Evolutionary conservation across 1,139 yeast species (phyloP).

Genomic region (Lodderomyces metapsilosis): DNA sequence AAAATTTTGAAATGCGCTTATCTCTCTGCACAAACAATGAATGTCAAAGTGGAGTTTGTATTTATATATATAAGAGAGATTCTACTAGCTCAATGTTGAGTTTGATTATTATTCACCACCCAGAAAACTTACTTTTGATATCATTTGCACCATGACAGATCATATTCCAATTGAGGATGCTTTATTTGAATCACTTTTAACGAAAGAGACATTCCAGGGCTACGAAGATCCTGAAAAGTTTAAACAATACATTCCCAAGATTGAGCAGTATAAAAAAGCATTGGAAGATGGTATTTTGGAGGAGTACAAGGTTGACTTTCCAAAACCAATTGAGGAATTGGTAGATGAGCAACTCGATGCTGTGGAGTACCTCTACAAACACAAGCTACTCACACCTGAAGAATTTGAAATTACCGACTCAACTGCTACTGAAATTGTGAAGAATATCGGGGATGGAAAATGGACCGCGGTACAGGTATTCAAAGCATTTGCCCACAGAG

Average conservation of each 20-base stretch:
- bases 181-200: slow-evolving; percentile 24
- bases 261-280: slow-evolving; percentile 47
- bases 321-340: slow-evolving; percentile 41
- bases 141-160: neutral
- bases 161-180: neutral
- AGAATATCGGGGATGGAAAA: slow-evolving; percentile 32
- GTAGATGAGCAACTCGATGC: slow-evolving; percentile 45
- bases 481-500: slow-evolving; percentile 52
- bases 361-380: slow-evolving; percentile 39
- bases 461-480: slow-evolving; percentile 46
- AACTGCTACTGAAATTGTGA: slow-evolving; percentile 35
- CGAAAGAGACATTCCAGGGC: slow-evolving; percentile 29
- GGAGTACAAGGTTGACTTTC: slow-evolving; percentile 42
- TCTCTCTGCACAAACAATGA: neutral
- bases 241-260: slow-evolving; percentile 46
- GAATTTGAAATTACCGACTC: slow-evolving; percentile 51
- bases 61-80: too few species aligned
- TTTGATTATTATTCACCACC: too few species aligned
- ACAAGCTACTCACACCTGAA: slow-evolving; percentile 40
- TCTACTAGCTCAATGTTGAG: too few species aligned
- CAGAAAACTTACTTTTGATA: too few species aligned
- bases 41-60: too few species aligned
- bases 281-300: slow-evolving; percentile 39
- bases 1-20: neutral
- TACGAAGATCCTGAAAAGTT: slow-evolving; percentile 40